Percentiles rank a stretch among this genome's conserved stretches.
phyloP scores from a whole-genome alignment of 2,329 filamentous ascomycete species.

The Biscogniauxia mediterranea region DNA sequence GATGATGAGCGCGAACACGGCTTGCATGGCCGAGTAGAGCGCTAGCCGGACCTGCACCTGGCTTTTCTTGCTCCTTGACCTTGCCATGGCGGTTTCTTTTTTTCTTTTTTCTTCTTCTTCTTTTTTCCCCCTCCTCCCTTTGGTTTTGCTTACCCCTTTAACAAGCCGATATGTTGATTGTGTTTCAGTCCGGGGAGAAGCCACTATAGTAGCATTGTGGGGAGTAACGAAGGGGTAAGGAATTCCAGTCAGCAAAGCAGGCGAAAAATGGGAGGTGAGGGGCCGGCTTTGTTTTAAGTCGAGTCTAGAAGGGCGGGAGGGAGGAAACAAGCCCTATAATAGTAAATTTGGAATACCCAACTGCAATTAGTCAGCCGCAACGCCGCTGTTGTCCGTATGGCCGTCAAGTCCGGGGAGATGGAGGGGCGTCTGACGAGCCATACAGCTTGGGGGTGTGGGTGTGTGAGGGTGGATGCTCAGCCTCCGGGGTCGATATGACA shows the following conservation, averaged over 20 bases:
- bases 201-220: neutral
- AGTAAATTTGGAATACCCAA: neutral
- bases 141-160: neutral
- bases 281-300: neutral
- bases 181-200: neutral
- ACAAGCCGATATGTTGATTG: too few relatives aligned
- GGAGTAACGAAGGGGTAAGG: neutral
- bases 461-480: neutral
- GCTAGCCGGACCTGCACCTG: constrained; percentile 2
- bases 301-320: too few relatives aligned
- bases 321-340: neutral
- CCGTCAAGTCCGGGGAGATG: neutral
- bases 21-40: constrained; percentile 9
- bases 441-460: neutral
- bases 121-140: neutral
- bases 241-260: neutral
- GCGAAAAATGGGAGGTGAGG: neutral
- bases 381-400: neutral
- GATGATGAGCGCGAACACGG: constrained; percentile 11
- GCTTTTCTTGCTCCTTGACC: neutral
- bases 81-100: neutral
- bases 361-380: neutral
- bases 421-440: neutral
- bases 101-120: neutral
- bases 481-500: neutral